Evolutionary conservation across 1,284 basidiomycete genomes (phyloP).

Genomic region (Wolfiporia cocos): DNA sequence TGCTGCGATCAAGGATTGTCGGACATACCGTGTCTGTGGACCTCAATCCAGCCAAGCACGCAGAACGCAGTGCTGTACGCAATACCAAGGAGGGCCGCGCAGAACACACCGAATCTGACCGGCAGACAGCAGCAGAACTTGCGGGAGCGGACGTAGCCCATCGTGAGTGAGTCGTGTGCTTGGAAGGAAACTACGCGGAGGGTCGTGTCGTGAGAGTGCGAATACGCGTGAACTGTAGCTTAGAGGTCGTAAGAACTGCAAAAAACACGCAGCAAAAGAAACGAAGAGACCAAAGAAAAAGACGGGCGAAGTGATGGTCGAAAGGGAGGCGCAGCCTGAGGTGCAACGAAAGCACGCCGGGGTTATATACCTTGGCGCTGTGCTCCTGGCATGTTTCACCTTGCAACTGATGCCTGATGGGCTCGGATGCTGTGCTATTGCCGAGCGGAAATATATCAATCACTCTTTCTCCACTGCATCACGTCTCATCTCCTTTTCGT

Average conservation of each 20-base stretch:
- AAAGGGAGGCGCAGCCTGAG: slow-evolving; percentile 18
- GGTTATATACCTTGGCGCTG: slow-evolving; percentile 7
- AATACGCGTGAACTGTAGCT: neutral
- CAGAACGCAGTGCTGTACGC: slow-evolving; percentile 38
- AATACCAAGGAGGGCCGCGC: slow-evolving; percentile 42
- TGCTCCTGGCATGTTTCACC: slow-evolving; percentile 2
- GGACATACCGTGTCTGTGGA: slow-evolving; percentile 20
- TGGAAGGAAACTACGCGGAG: slow-evolving; percentile 4
- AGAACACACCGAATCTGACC: slow-evolving; percentile 56
- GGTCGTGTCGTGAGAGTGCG: slow-evolving; percentile 6
- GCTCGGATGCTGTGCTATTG: no score
- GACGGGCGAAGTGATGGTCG: slow-evolving; percentile 15
- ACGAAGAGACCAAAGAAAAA: slow-evolving; percentile 12
- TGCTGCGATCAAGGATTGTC: neutral
- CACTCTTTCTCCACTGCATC: no score
- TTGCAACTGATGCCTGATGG: neutral
- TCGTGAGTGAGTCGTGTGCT: slow-evolving; percentile 11
- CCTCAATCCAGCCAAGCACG: slow-evolving; percentile 34
- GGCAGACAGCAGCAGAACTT: slow-evolving; percentile 59
- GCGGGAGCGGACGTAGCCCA: slow-evolving; percentile 26
- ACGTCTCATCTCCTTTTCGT: no score
- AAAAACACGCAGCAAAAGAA: slow-evolving; percentile 8
- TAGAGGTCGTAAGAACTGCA: slow-evolving; percentile 6
- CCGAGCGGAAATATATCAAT: no score
- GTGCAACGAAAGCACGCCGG: neutral